These are phyloP conservation scores for Sporothrix euskadiensis DNA, from an alignment of 2,329 filamentous ascomycete species.

Conservation along the genomic window DNA sequence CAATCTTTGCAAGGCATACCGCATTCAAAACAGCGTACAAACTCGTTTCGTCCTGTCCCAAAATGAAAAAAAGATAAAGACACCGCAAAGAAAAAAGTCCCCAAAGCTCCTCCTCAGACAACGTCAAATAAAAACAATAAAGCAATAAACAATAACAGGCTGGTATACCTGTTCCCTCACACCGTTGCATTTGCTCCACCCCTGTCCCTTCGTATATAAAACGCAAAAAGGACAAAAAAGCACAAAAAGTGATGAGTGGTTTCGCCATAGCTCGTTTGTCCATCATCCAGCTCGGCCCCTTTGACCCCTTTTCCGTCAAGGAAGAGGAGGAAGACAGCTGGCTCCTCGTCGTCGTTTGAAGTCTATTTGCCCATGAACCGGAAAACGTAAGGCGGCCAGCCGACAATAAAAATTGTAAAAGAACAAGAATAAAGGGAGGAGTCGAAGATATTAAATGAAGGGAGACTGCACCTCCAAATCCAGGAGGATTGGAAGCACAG, in stretches of 20 bases:
- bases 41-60: neutral
- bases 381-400: constrained; percentile 30
- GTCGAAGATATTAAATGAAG: neutral
- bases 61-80: neutral
- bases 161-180: neutral
- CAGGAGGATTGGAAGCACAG: neutral
- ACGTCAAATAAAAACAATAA: neutral
- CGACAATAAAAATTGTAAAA: constrained; percentile 23
- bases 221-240: neutral
- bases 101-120: neutral
- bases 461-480: neutral
- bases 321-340: constrained; percentile 25
- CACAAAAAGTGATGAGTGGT: constrained; percentile 3
- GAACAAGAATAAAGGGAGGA: neutral
- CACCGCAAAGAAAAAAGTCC: neutral
- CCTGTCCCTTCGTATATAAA: constrained; percentile 20
- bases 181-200: neutral
- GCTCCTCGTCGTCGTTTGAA: constrained; percentile 28
- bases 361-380: constrained; percentile 30
- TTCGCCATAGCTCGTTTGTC: constrained; percentile 29
- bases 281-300: constrained; percentile 30
- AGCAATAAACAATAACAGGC: constrained; percentile 4
- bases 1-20: constrained; percentile 13
- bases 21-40: neutral
- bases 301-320: constrained; percentile 29